These are phyloP conservation scores for Actinidia arguta DNA, from an alignment of 179 eudicot species.

Conservation along the genomic window DNA sequence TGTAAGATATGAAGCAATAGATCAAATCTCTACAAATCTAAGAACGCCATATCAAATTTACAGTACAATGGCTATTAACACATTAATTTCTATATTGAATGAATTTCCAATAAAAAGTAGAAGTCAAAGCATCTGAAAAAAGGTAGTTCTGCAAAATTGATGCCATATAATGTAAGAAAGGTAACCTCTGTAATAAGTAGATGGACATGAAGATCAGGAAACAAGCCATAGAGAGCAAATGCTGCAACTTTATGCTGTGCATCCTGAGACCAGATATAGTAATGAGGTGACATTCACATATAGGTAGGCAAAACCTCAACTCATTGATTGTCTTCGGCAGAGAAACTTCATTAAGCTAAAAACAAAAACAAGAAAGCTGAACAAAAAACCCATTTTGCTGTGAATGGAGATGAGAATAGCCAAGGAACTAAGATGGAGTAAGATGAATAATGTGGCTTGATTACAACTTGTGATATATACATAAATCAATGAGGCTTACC, in stretches of 20 bases:
- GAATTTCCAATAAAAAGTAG: not conserved
- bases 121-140: not conserved
- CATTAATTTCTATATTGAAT: not conserved
- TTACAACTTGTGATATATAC: no score
- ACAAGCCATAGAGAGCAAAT: slow-evolving; percentile 78
- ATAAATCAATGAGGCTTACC: no score
- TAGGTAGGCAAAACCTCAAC: not conserved
- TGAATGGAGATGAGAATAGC: slow-evolving; percentile 1
- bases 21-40: not conserved
- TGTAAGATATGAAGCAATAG: slow-evolving; percentile 35
- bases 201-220: slow-evolving; percentile 89
- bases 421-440: no score
- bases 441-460: not conserved
- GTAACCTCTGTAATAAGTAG: slow-evolving; percentile 74
- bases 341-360: not conserved
- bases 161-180: slow-evolving; percentile 6
- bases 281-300: slow-evolving; percentile 6
- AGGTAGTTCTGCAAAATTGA: not conserved
- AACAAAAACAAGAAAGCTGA: not conserved
- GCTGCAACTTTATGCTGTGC: slow-evolving; percentile 96
- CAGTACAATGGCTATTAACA: not conserved
- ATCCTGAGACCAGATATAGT: slow-evolving; percentile 66
- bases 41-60: not conserved
- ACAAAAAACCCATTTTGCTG: not conserved
- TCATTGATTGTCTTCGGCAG: not conserved